These are phyloP conservation scores for Mycena vitilis DNA, from an alignment of 768 basidiomycete species.

Conservation along the genomic window DNA sequence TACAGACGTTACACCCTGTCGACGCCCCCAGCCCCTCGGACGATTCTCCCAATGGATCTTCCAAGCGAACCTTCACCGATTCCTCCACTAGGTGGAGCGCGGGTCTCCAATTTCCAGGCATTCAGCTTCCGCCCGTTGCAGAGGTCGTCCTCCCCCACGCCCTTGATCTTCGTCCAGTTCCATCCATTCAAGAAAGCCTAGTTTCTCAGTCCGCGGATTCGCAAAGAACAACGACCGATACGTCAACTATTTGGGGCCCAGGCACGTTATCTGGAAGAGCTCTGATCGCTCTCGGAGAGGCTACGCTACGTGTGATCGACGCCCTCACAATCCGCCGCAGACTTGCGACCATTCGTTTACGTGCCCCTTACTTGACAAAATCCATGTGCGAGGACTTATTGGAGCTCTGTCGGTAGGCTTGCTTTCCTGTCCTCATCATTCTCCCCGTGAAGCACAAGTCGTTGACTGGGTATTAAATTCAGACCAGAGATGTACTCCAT, in stretches of 20 bases:
- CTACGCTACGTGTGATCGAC: constrained; percentile 37
- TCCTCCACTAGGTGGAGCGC: constrained; percentile 37
- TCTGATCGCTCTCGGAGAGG: constrained; percentile 38
- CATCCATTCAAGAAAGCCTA: too few relatives aligned
- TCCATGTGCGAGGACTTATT: constrained; percentile 17
- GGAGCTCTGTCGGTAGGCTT: constrained; percentile 21
- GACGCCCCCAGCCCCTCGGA: too few relatives aligned
- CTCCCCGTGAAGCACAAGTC: neutral
- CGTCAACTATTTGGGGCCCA: constrained; percentile 37
- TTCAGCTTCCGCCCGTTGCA: too few relatives aligned
- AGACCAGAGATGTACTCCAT: constrained; percentile 17
- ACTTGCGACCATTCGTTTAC: constrained; percentile 28
- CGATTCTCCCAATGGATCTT: too few relatives aligned
- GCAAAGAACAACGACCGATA: constrained; percentile 17
- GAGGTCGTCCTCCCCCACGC: too few relatives aligned
- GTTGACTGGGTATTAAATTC: neutral
- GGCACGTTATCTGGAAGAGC: constrained; percentile 38
- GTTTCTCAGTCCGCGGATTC: neutral
- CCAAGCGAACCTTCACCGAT: neutral
- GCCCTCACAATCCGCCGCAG: constrained; percentile 30
- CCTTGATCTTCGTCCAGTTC: too few relatives aligned
- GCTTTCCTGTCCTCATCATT: neutral
- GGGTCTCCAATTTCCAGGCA: neutral
- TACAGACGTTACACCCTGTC: too few relatives aligned
- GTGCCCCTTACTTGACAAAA: neutral